Conservation (phyloP, 2,329 filamentous ascomycete genomes). For the Whalleya microplaca region DNA sequence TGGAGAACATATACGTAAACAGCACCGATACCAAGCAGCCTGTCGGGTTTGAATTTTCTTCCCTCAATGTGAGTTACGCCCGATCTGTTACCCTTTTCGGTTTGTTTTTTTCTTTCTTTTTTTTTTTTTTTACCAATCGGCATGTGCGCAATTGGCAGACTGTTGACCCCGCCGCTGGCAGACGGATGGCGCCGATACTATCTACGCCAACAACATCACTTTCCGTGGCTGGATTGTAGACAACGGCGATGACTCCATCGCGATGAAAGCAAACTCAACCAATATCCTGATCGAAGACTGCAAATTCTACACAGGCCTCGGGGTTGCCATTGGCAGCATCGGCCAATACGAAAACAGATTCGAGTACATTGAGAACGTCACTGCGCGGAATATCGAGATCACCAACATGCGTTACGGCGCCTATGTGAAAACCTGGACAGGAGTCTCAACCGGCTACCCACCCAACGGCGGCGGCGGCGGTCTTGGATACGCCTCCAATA, state of each 20-base stretch:
- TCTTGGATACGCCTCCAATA: conserved; percentile 42
- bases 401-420: conserved; percentile 50
- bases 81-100: no score
- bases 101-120: no score
- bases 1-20: conserved; percentile 37
- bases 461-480: conserved; percentile 64
- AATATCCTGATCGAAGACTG: conserved; percentile 56
- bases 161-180: conserved; percentile 13
- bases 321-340: conserved; percentile 61
- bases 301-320: conserved; percentile 52
- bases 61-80: conserved; percentile 1
- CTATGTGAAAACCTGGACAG: conserved; percentile 65
- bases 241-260: conserved; percentile 58
- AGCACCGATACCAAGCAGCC: conserved; percentile 54
- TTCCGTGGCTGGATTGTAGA: conserved; percentile 52
- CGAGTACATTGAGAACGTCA: conserved; percentile 55
- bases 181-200: conserved; percentile 11
- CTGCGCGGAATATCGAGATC: conserved; percentile 50
- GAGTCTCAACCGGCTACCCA: conserved; percentile 51
- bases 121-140: no score
- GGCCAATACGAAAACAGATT: conserved; percentile 54
- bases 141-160: conserved; percentile 3
- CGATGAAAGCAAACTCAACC: conserved; percentile 58
- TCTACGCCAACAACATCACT: conserved; percentile 55
- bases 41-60: conserved; percentile 48